Percentiles rank a stretch among this genome's conserved stretches.
Evolutionary conservation across 1,139 yeast genomes (phyloP).

Genomic region (Pichia sp.): DNA sequence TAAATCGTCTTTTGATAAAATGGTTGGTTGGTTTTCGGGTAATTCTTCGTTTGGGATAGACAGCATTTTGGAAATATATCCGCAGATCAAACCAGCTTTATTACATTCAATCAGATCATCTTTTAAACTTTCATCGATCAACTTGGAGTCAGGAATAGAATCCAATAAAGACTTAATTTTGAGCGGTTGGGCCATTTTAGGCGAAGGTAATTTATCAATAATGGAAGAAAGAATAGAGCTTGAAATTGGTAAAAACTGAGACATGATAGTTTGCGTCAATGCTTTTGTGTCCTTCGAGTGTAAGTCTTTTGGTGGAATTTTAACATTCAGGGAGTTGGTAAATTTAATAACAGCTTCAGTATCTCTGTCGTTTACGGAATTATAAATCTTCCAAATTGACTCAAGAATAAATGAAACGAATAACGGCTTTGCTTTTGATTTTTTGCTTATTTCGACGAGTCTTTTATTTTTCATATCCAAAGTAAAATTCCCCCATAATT

Average conservation of each 20-base stretch:
- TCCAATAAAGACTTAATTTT: slow-evolving; percentile 64
- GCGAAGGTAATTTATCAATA: slow-evolving; percentile 80
- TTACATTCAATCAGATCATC: slow-evolving; percentile 61
- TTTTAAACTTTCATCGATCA: slow-evolving; percentile 42
- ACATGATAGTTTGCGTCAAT: slow-evolving; percentile 60
- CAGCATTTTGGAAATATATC: slow-evolving; percentile 83
- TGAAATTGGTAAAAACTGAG: slow-evolving; percentile 93
- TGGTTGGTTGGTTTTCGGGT: slow-evolving; percentile 45
- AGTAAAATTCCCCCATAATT: slow-evolving; percentile 94
- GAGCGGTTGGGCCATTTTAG: slow-evolving; percentile 60
- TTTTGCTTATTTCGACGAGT: slow-evolving; percentile 52
- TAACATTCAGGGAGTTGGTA: slow-evolving; percentile 58
- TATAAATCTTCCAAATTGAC: slow-evolving; percentile 88
- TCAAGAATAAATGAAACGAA: slow-evolving; percentile 86
- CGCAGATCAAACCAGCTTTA: slow-evolving; percentile 53
- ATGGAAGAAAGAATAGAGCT: slow-evolving; percentile 79
- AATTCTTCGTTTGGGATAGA: slow-evolving; percentile 77
- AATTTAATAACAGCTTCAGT: slow-evolving; percentile 69
- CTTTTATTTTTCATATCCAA: slow-evolving; percentile 86
- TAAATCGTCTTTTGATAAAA: slow-evolving; percentile 48
- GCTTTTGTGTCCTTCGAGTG: slow-evolving; percentile 69
- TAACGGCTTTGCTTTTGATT: slow-evolving; percentile 57
- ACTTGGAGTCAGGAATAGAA: slow-evolving; percentile 41
- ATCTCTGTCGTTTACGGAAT: slow-evolving; percentile 58
- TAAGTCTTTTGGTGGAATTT: slow-evolving; percentile 66